These are phyloP conservation scores for Thecaphora frezii DNA, from an alignment of 1,284 basidiomycete species.

Conservation along the genomic window DNA sequence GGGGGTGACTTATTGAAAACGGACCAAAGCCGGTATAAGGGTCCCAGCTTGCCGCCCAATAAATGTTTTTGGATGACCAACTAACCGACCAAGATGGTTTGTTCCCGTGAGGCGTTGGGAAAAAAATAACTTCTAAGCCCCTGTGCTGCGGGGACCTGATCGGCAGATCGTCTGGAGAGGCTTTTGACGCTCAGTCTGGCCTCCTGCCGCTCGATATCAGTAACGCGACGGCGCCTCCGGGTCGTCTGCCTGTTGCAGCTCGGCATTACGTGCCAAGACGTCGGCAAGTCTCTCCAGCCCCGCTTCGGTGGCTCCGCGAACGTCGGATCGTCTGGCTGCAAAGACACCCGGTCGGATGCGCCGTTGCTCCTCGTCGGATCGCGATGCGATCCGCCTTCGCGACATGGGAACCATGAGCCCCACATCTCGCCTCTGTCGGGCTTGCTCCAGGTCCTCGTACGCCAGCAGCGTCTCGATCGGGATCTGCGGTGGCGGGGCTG, in stretches of 20 bases:
- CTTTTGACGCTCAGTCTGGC: too few relatives aligned
- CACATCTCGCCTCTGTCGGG: constrained; percentile 1
- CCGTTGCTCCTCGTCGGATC: not conserved
- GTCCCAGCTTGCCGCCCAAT: too few relatives aligned
- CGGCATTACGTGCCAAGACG: constrained; percentile 9
- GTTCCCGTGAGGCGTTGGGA: too few relatives aligned
- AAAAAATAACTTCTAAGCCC: too few relatives aligned
- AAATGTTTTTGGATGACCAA: too few relatives aligned
- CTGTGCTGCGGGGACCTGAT: too few relatives aligned
- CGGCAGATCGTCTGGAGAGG: too few relatives aligned
- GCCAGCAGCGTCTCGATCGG: constrained; percentile 33
- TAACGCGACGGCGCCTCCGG: too few relatives aligned
- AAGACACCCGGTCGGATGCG: not conserved
- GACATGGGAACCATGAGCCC: not conserved
- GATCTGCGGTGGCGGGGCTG: constrained; percentile 26
- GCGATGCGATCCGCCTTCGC: constrained; percentile 5
- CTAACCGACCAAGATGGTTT: too few relatives aligned
- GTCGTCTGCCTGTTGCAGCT: not conserved
- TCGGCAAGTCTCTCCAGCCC: constrained; percentile 15
- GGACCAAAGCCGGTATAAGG: too few relatives aligned
- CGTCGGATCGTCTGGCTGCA: constrained; percentile 10
- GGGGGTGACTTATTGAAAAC: too few relatives aligned
- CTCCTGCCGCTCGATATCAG: too few relatives aligned
- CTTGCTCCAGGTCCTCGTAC: constrained; percentile 13
- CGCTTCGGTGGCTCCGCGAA: constrained; percentile 20